phyloP scores from a whole-genome alignment of 169 alveolate species.

The Plasmodium cynomolgi region DNA sequence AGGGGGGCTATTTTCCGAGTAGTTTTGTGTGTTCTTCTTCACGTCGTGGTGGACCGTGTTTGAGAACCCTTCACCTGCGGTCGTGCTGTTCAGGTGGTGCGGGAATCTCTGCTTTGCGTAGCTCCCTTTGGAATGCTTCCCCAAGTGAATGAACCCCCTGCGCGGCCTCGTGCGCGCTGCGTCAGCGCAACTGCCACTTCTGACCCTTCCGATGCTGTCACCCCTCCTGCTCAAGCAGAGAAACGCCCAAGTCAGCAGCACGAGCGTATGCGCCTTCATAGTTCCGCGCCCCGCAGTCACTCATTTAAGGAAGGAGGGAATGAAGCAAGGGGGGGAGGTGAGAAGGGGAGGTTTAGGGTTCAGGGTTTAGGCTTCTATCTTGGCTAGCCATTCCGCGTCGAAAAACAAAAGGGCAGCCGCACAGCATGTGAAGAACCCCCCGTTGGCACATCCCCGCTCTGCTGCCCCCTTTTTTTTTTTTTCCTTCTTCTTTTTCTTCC shows the following conservation, averaged over 20 bases:
- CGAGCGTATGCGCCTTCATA: constrained; percentile 17
- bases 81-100: constrained; percentile 4
- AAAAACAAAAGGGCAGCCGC: background rate
- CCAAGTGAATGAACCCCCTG: background rate
- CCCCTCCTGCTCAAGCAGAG: background rate
- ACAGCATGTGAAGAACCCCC: background rate
- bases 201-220: background rate
- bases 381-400: background rate
- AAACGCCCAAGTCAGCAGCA: background rate
- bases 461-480: background rate
- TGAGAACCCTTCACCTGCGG: constrained; percentile 28
- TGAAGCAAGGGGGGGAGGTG: background rate
- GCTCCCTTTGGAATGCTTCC: background rate
- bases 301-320: background rate
- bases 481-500: background rate
- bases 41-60: constrained; percentile 29
- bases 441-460: background rate
- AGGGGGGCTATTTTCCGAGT: constrained; percentile 37
- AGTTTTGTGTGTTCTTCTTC: constrained; percentile 50
- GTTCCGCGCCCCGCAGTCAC: background rate
- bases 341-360: too few relatives aligned
- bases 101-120: background rate
- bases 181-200: background rate
- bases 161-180: background rate
- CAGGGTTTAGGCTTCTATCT: background rate